These are phyloP conservation scores for Podospora comata DNA, from an alignment of 495 filamentous ascomycete genomes.

Conservation along the genomic window DNA sequence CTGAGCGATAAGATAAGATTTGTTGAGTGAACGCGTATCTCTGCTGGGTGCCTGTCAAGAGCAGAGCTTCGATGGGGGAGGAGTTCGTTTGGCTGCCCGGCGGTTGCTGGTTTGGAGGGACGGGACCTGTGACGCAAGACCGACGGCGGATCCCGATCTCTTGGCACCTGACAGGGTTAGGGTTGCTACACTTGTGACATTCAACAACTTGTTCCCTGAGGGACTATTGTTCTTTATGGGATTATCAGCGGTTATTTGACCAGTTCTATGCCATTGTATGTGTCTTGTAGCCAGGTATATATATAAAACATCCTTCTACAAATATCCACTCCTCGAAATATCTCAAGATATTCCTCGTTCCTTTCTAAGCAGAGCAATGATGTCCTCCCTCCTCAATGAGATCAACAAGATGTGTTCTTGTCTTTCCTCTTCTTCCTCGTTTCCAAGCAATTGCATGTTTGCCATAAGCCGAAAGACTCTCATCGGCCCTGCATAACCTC, in stretches of 20 bases:
- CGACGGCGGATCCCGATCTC: conserved; percentile 1
- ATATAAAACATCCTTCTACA: background rate
- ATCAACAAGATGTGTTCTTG: background rate
- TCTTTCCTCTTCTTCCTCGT: background rate
- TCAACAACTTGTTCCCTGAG: background rate
- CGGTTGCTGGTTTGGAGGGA: background rate
- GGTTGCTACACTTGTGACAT: background rate
- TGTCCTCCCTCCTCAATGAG: background rate
- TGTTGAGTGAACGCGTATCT: background rate
- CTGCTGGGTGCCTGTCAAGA: background rate
- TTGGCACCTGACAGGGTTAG: background rate
- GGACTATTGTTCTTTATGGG: background rate
- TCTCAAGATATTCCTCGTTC: background rate
- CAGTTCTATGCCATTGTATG: background rate
- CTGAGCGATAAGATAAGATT: background rate
- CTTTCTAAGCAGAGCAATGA: background rate
- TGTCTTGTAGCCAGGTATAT: background rate
- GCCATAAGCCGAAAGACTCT: background rate
- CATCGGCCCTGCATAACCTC: background rate
- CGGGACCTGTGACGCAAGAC: conserved; percentile 5
- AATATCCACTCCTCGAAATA: background rate
- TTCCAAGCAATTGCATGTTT: background rate
- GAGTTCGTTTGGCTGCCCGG: background rate
- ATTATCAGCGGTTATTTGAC: background rate
- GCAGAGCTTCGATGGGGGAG: background rate